Percentiles rank a stretch among this genome's conserved stretches.
Evolutionary conservation across 495 filamentous ascomycete species (phyloP).

Genomic region (Penicillium herquei): DNA sequence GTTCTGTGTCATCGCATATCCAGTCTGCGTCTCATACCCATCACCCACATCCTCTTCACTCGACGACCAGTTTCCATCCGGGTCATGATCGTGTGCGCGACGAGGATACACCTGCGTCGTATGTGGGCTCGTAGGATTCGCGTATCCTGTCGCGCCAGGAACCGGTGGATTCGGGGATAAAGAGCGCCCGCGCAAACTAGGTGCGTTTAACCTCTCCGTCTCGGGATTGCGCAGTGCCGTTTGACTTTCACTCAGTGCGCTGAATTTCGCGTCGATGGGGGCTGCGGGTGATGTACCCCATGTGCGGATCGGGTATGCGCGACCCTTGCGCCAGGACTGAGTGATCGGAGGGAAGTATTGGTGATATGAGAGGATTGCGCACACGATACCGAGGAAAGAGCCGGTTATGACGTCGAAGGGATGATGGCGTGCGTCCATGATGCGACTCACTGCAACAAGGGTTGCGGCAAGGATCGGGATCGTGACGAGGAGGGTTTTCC

Average conservation of each 20-base stretch:
- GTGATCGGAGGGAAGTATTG: slow-evolving; percentile 58
- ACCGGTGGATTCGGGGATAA: slow-evolving; percentile 6
- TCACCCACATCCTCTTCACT: slow-evolving; percentile 41
- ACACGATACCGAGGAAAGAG: slow-evolving; percentile 58
- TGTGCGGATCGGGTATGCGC: slow-evolving; percentile 59
- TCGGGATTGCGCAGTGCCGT: slow-evolving; percentile 33
- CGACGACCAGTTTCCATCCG: slow-evolving; percentile 41
- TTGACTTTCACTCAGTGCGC: slow-evolving; percentile 22
- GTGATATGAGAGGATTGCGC: slow-evolving; percentile 49
- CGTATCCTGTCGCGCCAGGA: slow-evolving; percentile 7
- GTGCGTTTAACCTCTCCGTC: slow-evolving; percentile 27
- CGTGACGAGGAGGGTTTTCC: slow-evolving; percentile 68
- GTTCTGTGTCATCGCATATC: slow-evolving; percentile 29
- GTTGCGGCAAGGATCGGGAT: slow-evolving; percentile 55
- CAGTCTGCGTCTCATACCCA: slow-evolving; percentile 44
- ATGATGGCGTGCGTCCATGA: slow-evolving; percentile 83
- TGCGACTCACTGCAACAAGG: slow-evolving; percentile 54
- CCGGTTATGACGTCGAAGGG: slow-evolving; percentile 87
- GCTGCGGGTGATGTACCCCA: slow-evolving; percentile 49
- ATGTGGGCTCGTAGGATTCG: slow-evolving; percentile 21
- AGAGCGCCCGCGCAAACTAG: not conserved
- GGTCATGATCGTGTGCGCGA: slow-evolving; percentile 29
- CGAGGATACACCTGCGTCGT: slow-evolving; percentile 27
- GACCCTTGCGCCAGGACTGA: slow-evolving; percentile 58
- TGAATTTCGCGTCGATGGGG: slow-evolving; percentile 17